phyloP scores from a whole-genome alignment of 305 asterid genomes.

The Stenogyne calaminthoides region DNA sequence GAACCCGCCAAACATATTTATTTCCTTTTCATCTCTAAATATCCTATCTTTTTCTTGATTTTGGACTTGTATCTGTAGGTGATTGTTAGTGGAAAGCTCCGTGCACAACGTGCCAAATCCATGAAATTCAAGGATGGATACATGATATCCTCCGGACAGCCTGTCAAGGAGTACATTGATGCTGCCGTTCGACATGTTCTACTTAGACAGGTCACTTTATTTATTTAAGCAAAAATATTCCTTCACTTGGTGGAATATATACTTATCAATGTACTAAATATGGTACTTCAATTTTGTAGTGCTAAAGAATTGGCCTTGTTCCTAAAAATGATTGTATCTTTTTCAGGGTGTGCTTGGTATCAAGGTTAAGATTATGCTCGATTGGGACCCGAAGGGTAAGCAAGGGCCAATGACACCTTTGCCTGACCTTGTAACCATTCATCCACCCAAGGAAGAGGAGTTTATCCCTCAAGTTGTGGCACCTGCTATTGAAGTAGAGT shows the following conservation, averaged over 20 bases:
- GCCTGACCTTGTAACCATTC: slow-evolving; percentile 66
- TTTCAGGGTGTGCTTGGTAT: slow-evolving; percentile 63
- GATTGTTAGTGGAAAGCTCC: slow-evolving; percentile 56
- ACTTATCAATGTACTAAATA: not conserved
- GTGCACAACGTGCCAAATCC: slow-evolving; percentile 59
- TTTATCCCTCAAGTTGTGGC: slow-evolving; percentile 30
- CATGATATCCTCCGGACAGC: slow-evolving; percentile 64
- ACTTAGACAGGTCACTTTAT: slow-evolving; percentile 56
- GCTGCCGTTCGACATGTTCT: slow-evolving; percentile 61
- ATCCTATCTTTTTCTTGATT: not conserved
- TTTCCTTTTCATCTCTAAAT: not conserved
- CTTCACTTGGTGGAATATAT: not conserved
- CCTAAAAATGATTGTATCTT: not conserved
- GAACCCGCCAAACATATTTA: too few species aligned
- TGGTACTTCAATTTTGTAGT: not conserved
- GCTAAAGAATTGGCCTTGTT: not conserved
- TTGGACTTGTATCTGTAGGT: slow-evolving; percentile 33
- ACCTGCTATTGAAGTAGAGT: slow-evolving; percentile 35
- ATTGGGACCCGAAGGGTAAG: slow-evolving; percentile 72
- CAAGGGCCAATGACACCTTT: slow-evolving; percentile 60
- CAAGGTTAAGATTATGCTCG: slow-evolving; percentile 71
- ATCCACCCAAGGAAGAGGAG: slow-evolving; percentile 64
- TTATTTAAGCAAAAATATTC: not conserved
- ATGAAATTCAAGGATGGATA: slow-evolving; percentile 51
- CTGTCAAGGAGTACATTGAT: slow-evolving; percentile 58